Percentiles rank a stretch among this genome's conserved stretches.
Evolutionary conservation across 306 rosid species (phyloP).

Genomic region (Cicer cuneatum): DNA sequence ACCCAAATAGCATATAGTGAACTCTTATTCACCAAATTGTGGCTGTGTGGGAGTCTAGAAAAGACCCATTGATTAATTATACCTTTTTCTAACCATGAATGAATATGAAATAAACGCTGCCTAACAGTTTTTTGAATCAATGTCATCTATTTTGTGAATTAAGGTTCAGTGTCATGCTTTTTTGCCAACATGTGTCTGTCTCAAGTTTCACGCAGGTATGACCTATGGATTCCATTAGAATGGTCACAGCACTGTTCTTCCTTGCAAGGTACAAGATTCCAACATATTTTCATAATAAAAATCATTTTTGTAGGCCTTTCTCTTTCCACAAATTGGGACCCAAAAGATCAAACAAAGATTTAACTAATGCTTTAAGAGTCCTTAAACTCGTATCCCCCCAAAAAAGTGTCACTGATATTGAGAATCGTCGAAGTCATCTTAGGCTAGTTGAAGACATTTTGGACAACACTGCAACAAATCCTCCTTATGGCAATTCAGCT

Average conservation of each 20-base stretch:
- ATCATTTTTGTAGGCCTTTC: constrained; percentile 38
- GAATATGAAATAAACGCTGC: too few relatives aligned
- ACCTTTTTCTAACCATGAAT: too few relatives aligned
- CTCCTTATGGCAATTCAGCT: constrained; percentile 10
- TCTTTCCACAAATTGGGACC: constrained; percentile 45
- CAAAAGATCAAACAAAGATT: constrained; percentile 32
- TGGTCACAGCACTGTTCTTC: background rate
- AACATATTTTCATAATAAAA: background rate
- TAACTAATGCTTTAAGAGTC: constrained; percentile 57
- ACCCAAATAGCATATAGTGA: too few relatives aligned
- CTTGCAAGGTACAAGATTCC: constrained; percentile 9
- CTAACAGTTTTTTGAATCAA: background rate
- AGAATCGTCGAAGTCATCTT: constrained; percentile 61
- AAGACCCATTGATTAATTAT: too few relatives aligned
- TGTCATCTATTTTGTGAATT: background rate
- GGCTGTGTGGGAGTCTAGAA: background rate
- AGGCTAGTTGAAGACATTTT: constrained; percentile 64
- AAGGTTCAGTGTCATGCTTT: background rate
- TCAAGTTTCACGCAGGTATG: background rate
- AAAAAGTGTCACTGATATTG: constrained; percentile 33
- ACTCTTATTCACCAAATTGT: too few relatives aligned
- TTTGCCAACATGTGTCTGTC: background rate
- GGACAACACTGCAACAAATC: constrained; percentile 38
- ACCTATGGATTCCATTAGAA: background rate
- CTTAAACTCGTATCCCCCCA: constrained; percentile 57